Base-by-base conservation (phyloP, 495 filamentous ascomycete species). In the Apiosordaria backusii region DNA sequence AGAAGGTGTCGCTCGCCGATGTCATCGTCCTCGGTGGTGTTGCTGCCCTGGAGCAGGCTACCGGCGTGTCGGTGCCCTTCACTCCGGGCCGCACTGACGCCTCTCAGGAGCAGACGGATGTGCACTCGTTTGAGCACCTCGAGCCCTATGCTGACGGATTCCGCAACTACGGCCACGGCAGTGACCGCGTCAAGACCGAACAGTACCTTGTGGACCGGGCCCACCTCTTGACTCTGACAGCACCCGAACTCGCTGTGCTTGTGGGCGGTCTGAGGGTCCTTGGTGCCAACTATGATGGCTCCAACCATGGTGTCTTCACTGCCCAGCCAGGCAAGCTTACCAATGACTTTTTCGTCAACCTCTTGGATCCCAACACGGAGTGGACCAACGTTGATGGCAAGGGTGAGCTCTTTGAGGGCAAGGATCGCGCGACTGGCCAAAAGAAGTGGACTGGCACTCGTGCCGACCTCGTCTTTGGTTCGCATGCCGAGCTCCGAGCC, bases 321-420 rank as follows among this genome's bases (percentile, higher is more conserved):
- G 75, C 79, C 65, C 78, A 76, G 19, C 86, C 88, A 0, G 89
- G 89, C 61, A 76, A 84, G 72, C 83, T 91, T 66, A 89, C 86
- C 75, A 89, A 89, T 73, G 89, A 91, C 79, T 91, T 88, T 82
- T 91, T 91, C 72, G 83, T 88, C 73, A 90, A 90, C 80, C 81
- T 91, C 25, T 80, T 91, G 13, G 89, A 91, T 72, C 83, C 82
- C 74, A 77, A 72, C 80, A 89, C 86, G 1, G 78, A 71, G 24
- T 90, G 88, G 89, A 86, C 86, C 80, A 65, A 84, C 18, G 73
- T 71, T 15, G 77, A 77, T 59, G 70, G 64, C 60, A 69, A 77
- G 70, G 70, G 74, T 60, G 87, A 89, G 63, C 18, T 81, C 54
- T 91, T 83, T 70, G 84, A 89, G 71, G 89, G 87, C 52, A 64